Evolutionary conservation across 352 stramenopile species (phyloP), one percentile per base, ranked within the genome.

Genomic region (Plasmopara viticola): DNA sequence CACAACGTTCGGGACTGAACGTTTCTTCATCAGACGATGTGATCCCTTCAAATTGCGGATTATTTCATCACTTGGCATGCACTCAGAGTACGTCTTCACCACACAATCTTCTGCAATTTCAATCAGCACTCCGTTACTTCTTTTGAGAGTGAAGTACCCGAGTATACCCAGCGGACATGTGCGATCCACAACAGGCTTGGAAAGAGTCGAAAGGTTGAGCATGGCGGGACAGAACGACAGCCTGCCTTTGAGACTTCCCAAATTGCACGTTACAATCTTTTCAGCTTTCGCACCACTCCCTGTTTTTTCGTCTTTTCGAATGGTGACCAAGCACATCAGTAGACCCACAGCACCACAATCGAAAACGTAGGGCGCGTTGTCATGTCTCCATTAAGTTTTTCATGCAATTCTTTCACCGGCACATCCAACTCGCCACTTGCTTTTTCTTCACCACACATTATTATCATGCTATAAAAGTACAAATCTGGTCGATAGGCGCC

Each of bases 161-260:
- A 12, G 44, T 42, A 46, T 33, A 42, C 25, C 10, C 4, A 35
- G 31, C 4, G 1, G 31, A 1, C 5, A 5, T 0, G 5, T 12
- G 5, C 2, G 31, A 12, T 35, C 10, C 31, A 35, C 1, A 35
- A 12, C 4, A 2, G 31, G 31, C 2, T 5, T 1, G 31, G 64
- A 64, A 10, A 70, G 57, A 55, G 53, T 58, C 31, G 49, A 66
- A 37, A 70, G 53, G 18, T 66, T 70, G 38, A 70, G 48, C 44
- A 70, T 52, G 2, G 56, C 53, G 25, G 63, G 48, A 57, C 55
- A 66, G 15, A 66, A 57, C 29, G 49, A 61, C 51, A 66, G 39
- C 13, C 58, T 41, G 18, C 43, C 33, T 6, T 46, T 15, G 18
- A 64, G 50, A 39, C 52, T 13, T 37, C 45, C 44, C 41, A 66